Evolutionary conservation across 805 yeast species (phyloP), one percentile per base, ranked within the genome.

Genomic region (Cyberlindnera subsufficiens): DNA sequence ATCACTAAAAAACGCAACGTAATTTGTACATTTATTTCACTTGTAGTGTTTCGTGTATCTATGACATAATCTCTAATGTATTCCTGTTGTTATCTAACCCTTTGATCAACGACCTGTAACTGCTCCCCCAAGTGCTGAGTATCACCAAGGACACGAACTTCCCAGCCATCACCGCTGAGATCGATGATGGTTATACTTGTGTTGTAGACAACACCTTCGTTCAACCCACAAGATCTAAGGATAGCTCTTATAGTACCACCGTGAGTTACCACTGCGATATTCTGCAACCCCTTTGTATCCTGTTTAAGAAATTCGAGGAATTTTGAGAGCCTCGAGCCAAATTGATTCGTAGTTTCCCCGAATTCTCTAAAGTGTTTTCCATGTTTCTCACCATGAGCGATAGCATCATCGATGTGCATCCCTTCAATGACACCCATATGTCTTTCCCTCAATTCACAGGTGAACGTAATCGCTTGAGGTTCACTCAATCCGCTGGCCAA

Each of bases 351-450:
- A 2, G 66, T 60, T 56, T 87, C 96, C 0, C 95, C 96, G 52
- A 78, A 69, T 34, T 80, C 78, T 45, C 78, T 72, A 55, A 78
- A 83, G 18, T 67, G 71, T 64, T 31, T 67, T 60, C 19, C 91
- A 50, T 74, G 81, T 41, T 67, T 64, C 4, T 60, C 72, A 7
- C 80, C 74, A 49, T 62, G 67, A 9, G 50, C 55, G 27, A 69
- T 65, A 2, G 95, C 96, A 35, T 83, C 89, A 25, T 58, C 61
- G 30, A 86, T 66, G 36, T 70, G 67, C 86, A 83, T 78, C 3
- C 95, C 95, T 60, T 87, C 86, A 25, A 82, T 81, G 8, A 69
- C 73, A 1, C 95, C 96, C 95, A 87, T 85, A 40, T 67, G 60
- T 36, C 95, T 68, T 54, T 87, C 96, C 50, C 96, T 70, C 33